phyloP scores from a whole-genome alignment of 371 early-diverging fungal genomes.

The Nematocida sp. region DNA sequence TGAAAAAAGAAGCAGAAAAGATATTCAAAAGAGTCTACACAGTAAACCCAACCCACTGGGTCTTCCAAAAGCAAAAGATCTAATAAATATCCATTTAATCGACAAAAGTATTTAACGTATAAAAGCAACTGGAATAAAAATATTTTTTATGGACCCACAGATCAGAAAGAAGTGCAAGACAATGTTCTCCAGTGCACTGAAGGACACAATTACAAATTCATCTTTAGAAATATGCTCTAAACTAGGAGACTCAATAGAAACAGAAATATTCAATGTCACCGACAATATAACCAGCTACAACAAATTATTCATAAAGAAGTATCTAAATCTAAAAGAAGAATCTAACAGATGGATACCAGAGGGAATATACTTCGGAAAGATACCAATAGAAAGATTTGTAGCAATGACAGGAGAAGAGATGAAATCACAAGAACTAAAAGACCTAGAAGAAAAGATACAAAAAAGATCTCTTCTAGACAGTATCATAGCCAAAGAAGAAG shows the following conservation, averaged over 20 bases:
- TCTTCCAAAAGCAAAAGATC: conserved; percentile 59
- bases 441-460: conserved; percentile 55
- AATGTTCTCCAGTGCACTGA: conserved; percentile 38
- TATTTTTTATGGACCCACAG: conserved; percentile 11
- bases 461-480: conserved; percentile 58
- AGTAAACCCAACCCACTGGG: conserved; percentile 51
- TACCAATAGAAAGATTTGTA: conserved; percentile 57
- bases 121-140: background rate
- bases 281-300: conserved; percentile 25
- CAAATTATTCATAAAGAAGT: conserved; percentile 58
- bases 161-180: conserved; percentile 25
- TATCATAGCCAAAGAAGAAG: conserved; percentile 58
- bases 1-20: conserved; percentile 49
- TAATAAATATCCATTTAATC: conserved; percentile 39
- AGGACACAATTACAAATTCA: conserved; percentile 2
- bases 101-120: background rate
- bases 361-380: conserved; percentile 57
- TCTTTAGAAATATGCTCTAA: background rate
- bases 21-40: conserved; percentile 51
- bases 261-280: conserved; percentile 19
- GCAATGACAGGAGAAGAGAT: conserved; percentile 62
- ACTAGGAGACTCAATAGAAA: conserved; percentile 34
- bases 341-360: conserved; percentile 57
- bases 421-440: conserved; percentile 60
- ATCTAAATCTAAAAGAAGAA: conserved; percentile 62